Conservation (phyloP, 805 yeast genomes). For the Candida easanensis region DNA sequence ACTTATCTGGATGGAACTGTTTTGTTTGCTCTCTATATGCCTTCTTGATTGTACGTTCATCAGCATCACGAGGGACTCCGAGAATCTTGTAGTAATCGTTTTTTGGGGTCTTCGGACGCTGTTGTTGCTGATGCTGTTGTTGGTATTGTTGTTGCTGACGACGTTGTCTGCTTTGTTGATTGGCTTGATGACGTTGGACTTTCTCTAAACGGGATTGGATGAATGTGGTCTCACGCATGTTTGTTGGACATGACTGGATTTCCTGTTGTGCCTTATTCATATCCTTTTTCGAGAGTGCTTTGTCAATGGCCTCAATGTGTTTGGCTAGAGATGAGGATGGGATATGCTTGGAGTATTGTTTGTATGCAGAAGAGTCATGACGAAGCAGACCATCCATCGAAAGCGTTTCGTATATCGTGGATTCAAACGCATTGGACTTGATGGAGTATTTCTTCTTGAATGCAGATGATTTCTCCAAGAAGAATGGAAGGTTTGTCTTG, state of each 20-base stretch:
- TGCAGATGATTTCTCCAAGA: conserved; percentile 12
- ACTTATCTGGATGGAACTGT: conserved; percentile 90
- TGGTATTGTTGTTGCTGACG: conserved; percentile 38
- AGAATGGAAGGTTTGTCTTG: conserved; percentile 21
- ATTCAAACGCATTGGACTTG: conserved; percentile 22
- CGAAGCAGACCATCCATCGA: conserved; percentile 39
- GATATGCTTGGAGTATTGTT: conserved; percentile 28
- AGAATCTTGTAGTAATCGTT: conserved; percentile 80
- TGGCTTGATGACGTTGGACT: conserved; percentile 27
- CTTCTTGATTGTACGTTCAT: conserved; percentile 67
- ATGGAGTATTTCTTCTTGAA: conserved; percentile 22
- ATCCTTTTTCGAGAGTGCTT: conserved; percentile 24
- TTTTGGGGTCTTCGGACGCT: conserved; percentile 31
- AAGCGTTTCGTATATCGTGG: conserved; percentile 35
- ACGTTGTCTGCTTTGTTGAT: conserved; percentile 46
- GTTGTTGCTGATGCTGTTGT: conserved; percentile 33
- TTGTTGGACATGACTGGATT: conserved; percentile 38
- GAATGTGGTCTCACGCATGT: conserved; percentile 34
- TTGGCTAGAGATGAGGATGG: conserved; percentile 15
- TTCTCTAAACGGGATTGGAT: conserved; percentile 31
- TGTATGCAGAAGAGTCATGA: conserved; percentile 27
- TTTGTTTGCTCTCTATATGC: conserved; percentile 79
- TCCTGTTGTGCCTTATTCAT: conserved; percentile 38
- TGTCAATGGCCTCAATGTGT: conserved; percentile 38
- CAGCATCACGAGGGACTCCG: conserved; percentile 66